Conservation (phyloP, 345 rosid species). For the Leavenworthia alabamica region DNA sequence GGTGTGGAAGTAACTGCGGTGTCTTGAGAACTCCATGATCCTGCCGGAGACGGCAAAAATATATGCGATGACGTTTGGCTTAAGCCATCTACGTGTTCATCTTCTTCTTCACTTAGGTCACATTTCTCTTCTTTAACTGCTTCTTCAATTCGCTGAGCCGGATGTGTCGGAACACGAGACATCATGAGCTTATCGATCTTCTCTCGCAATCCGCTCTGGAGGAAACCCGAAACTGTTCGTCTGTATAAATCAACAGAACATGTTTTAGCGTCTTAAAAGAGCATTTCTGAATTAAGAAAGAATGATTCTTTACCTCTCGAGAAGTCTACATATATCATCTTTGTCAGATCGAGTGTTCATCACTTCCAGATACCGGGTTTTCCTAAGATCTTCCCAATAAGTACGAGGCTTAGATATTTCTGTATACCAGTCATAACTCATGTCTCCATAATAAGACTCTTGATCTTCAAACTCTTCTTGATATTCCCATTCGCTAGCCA, state of each 20-base stretch:
- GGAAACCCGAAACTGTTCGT: slow-evolving; percentile 64
- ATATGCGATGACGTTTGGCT: slow-evolving; percentile 38
- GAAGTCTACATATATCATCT: slow-evolving; percentile 62
- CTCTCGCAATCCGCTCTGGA: slow-evolving; percentile 61
- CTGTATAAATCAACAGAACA: slow-evolving; percentile 36
- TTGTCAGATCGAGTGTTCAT: slow-evolving; percentile 42
- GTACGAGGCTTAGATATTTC: slow-evolving; percentile 73
- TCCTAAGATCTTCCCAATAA: slow-evolving; percentile 72
- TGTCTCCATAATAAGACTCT: slow-evolving; percentile 23
- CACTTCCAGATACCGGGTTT: slow-evolving; percentile 64
- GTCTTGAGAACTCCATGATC: slow-evolving; percentile 53
- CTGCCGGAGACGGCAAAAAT: slow-evolving; percentile 27
- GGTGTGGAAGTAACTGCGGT: slow-evolving; percentile 33
- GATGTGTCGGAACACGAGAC: slow-evolving; percentile 43
- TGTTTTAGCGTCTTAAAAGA: not conserved
- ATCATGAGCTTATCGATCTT: slow-evolving; percentile 57
- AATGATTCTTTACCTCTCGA: slow-evolving; percentile 47
- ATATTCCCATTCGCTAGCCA: slow-evolving; percentile 30
- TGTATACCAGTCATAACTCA: slow-evolving; percentile 53
- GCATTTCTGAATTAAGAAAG: not conserved
- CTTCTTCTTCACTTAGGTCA: slow-evolving; percentile 25
- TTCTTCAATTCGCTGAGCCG: slow-evolving; percentile 24
- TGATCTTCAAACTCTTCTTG: slow-evolving; percentile 34
- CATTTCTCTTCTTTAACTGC: slow-evolving; percentile 11
- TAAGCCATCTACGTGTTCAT: slow-evolving; percentile 21